These are phyloP conservation scores for Cicer chorassanicum DNA, from an alignment of 306 rosid species.

Conservation along the genomic window DNA sequence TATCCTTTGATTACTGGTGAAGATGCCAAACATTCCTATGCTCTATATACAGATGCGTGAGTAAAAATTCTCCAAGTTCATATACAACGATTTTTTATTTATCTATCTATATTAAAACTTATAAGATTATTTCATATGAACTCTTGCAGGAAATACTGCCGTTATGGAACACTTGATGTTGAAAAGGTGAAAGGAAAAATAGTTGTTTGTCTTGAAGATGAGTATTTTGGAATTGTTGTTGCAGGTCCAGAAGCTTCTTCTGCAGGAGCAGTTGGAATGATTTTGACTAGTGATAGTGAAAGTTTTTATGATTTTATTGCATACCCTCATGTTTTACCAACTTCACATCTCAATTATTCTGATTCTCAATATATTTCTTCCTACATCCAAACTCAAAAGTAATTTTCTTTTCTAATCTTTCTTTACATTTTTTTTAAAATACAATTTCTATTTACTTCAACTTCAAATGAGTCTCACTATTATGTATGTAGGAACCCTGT, in stretches of 20 bases:
- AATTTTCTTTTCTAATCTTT: conserved; percentile 21
- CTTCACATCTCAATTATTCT: conserved; percentile 53
- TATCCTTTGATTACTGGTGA: conserved; percentile 55
- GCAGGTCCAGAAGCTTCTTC: conserved; percentile 44
- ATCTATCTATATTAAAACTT: not conserved
- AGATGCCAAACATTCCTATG: conserved; percentile 53
- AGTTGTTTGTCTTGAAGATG: conserved; percentile 55
- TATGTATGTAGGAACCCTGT: conserved; percentile 50
- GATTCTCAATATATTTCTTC: conserved; percentile 53
- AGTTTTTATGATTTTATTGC: conserved; percentile 47
- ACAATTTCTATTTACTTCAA: no score
- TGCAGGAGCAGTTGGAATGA: conserved; percentile 69
- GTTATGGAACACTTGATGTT: conserved; percentile 55
- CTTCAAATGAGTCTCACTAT: no score
- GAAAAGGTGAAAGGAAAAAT: conserved; percentile 64
- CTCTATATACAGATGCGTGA: conserved; percentile 50
- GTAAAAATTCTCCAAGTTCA: conserved; percentile 22
- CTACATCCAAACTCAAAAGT: conserved; percentile 62
- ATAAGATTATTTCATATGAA: conserved; percentile 7
- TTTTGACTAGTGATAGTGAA: conserved; percentile 49
- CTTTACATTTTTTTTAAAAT: not conserved
- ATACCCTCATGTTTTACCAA: conserved; percentile 56
- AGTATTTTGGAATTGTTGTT: conserved; percentile 25
- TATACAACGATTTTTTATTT: not conserved
- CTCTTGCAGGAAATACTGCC: conserved; percentile 51